Evolutionary conservation across 352 stramenopile species (phyloP).

Genomic region (Globisporangium abappressorium): DNA sequence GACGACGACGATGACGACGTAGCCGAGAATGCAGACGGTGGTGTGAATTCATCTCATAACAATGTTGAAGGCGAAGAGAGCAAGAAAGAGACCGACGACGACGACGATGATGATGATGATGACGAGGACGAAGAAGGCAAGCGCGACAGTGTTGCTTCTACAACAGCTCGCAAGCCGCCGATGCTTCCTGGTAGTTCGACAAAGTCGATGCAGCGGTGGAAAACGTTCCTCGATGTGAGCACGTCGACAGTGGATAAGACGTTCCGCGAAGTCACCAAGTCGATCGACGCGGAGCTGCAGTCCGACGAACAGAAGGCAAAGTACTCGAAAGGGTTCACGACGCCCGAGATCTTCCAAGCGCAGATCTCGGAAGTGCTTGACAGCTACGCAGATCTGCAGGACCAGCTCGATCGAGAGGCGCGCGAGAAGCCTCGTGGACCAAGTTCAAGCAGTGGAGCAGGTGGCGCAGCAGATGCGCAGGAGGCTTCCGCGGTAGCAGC

Average conservation of each 20-base stretch:
- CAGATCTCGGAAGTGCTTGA: conserved; percentile 35
- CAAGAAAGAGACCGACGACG: conserved; percentile 8
- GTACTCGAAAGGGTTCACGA: conserved; percentile 65
- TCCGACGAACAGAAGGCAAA: conserved; percentile 31
- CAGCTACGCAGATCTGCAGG: conserved; percentile 34
- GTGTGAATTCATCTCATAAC: not conserved
- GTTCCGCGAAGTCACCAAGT: conserved; percentile 46
- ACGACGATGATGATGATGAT: conserved; percentile 10
- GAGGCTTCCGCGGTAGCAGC: not conserved
- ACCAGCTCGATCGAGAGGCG: conserved; percentile 28
- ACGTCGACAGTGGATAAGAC: conserved; percentile 46
- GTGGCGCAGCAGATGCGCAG: not conserved
- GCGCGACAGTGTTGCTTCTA: not conserved
- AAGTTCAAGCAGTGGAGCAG: not conserved
- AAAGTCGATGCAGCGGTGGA: conserved; percentile 51
- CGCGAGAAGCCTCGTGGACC: conserved; percentile 11
- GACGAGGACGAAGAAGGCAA: not conserved
- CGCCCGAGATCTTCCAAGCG: conserved; percentile 42
- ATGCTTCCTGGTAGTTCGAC: conserved; percentile 17
- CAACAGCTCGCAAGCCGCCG: conserved; percentile 9
- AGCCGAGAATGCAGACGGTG: not conserved
- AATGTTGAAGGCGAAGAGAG: not conserved
- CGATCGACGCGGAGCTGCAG: conserved; percentile 48
- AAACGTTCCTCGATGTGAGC: conserved; percentile 52
- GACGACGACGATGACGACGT: conserved; percentile 15